Conservation (phyloP, 2,329 filamentous ascomycete species). For the Venturia carpophila region DNA sequence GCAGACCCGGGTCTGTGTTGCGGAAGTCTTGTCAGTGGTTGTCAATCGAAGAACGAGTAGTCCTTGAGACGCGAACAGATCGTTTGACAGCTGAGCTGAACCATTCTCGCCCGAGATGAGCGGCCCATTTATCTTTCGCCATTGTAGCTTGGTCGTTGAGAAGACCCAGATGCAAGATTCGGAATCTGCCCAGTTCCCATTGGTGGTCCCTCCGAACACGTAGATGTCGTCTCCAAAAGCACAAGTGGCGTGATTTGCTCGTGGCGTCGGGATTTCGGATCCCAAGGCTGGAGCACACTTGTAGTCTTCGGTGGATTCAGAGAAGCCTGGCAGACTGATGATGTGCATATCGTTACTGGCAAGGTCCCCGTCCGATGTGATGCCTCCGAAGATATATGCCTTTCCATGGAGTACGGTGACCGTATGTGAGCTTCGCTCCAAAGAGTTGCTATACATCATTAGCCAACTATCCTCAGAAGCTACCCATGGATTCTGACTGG, state of each 20-base stretch:
- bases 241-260: conserved; percentile 1
- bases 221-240: background rate
- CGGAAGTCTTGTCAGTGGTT: background rate
- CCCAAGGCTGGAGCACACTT: conserved; percentile 11
- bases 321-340: conserved; percentile 27
- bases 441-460: conserved; percentile 23
- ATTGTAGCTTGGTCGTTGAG: background rate
- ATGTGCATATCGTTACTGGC: conserved; percentile 38
- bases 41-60: background rate
- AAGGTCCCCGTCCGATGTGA: conserved; percentile 29
- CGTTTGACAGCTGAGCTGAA: background rate
- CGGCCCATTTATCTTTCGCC: background rate
- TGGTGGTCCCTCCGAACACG: background rate
- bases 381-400: conserved; percentile 40
- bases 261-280: background rate
- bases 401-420: conserved; percentile 35
- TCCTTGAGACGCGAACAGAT: background rate
- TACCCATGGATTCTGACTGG: background rate
- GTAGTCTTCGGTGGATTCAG: background rate
- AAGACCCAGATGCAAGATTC: background rate
- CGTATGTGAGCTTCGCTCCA: conserved; percentile 33
- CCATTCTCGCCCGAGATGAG: background rate
- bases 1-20: background rate
- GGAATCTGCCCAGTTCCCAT: background rate
- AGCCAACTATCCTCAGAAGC: background rate